Conservation (phyloP, 2,329 filamentous ascomycete species). For the Phyllosticta citriasiana region DNA sequence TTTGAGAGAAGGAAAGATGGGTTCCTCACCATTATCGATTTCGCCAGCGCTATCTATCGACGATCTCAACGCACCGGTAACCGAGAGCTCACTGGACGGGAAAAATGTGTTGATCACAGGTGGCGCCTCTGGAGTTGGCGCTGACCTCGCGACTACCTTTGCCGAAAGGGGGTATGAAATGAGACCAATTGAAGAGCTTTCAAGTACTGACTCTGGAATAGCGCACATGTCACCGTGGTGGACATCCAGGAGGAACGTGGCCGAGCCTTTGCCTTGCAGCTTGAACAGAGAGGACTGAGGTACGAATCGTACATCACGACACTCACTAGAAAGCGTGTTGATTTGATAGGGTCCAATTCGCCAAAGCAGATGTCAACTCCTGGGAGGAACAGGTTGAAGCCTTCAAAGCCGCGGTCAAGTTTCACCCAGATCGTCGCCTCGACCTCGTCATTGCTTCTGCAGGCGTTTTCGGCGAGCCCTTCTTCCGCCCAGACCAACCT, state of each 20-base stretch:
- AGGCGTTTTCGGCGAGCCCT: conserved; percentile 19
- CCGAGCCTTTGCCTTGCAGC: conserved; percentile 9
- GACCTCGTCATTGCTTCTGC: conserved; percentile 25
- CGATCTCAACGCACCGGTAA: neutral
- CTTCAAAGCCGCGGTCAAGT: conserved; percentile 22
- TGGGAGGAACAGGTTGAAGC: conserved; percentile 20
- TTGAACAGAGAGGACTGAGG: conserved; percentile 13
- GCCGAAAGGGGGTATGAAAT: conserved; percentile 1
- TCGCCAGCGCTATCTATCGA: neutral
- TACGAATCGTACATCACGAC: neutral
- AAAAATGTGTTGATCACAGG: conserved; percentile 5
- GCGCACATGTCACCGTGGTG: conserved; percentile 19
- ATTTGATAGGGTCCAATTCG: conserved; percentile 18
- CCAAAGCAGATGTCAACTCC: conserved; percentile 21
- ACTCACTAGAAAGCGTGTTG: neutral
- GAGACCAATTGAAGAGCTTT: neutral
- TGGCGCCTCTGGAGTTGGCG: conserved; percentile 1
- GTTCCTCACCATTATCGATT: neutral
- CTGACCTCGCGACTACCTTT: neutral
- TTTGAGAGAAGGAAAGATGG: neutral
- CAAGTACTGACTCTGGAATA: neutral
- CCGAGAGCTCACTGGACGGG: neutral
- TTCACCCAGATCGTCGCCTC: conserved; percentile 17
- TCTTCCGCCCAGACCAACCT: conserved; percentile 17
- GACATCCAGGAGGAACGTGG: conserved; percentile 16